phyloP scores from a whole-genome alignment of 164 flowering plant genomes.

The Amborella trichopoda region DNA sequence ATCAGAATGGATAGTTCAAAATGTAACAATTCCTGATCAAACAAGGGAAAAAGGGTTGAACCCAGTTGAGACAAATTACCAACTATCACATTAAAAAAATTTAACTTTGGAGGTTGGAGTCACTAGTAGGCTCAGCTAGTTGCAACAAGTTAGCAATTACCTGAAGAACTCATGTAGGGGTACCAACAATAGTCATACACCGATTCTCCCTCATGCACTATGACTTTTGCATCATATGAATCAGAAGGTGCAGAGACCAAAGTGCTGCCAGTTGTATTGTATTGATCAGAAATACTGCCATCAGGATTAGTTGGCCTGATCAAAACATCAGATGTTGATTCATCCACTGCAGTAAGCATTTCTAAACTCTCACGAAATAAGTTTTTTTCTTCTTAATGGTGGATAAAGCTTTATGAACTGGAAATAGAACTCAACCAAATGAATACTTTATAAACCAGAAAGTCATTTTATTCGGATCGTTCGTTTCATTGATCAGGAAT shows the following conservation, averaged over 20 bases:
- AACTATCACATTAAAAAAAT: background rate
- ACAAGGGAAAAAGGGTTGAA: background rate
- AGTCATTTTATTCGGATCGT: no score
- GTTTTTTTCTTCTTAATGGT: background rate
- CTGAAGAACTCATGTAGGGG: constrained; percentile 89
- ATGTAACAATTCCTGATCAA: background rate
- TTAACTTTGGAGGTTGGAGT: background rate
- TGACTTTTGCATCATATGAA: constrained; percentile 55
- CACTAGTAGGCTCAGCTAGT: no score
- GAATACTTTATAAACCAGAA: no score
- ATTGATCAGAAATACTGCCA: no score
- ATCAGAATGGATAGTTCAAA: no score
- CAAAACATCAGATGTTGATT: no score
- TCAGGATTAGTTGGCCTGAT: no score
- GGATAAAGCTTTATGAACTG: background rate
- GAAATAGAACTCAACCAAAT: background rate
- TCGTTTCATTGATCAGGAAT: no score
- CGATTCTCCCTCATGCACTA: constrained; percentile 75
- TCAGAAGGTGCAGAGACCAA: constrained; percentile 33
- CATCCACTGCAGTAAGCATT: background rate
- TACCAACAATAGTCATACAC: constrained; percentile 97
- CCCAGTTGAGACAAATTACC: background rate
- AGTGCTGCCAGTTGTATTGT: background rate
- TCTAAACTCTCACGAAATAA: background rate
- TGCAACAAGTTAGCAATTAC: constrained; percentile 24